These are phyloP conservation scores for Inga laurina DNA, from an alignment of 306 rosid species.

Conservation along the genomic window DNA sequence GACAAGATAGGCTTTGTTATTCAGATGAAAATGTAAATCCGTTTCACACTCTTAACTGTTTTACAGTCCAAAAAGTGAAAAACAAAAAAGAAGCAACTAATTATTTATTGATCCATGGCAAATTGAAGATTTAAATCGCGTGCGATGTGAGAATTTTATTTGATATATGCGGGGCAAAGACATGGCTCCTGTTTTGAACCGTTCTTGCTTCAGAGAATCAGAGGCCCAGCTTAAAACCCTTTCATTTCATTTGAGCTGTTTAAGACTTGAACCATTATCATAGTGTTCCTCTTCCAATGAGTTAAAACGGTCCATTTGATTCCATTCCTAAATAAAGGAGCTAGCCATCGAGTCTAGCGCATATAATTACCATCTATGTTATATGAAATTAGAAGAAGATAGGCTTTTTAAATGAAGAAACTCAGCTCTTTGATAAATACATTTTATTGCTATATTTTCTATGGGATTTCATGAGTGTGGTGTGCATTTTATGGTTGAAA, in stretches of 20 bases:
- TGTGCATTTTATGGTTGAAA: too few relatives aligned
- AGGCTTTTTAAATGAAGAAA: neutral
- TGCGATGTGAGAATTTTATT: too few relatives aligned
- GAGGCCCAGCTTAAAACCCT: neutral
- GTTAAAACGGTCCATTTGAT: neutral
- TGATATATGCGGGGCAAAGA: neutral
- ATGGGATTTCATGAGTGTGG: too few relatives aligned
- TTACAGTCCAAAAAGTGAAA: too few relatives aligned
- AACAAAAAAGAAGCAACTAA: too few relatives aligned
- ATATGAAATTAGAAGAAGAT: neutral
- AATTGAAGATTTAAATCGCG: too few relatives aligned
- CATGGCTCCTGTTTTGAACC: neutral
- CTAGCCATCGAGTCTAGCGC: neutral
- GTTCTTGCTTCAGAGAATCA: neutral
- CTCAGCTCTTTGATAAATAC: too few relatives aligned
- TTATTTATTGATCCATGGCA: too few relatives aligned
- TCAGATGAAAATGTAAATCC: too few relatives aligned
- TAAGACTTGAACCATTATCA: neutral
- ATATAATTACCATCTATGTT: neutral
- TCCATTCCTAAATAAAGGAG: neutral
- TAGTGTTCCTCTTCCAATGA: neutral
- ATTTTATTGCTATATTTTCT: too few relatives aligned
- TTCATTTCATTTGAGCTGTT: neutral
- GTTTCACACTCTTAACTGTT: too few relatives aligned
- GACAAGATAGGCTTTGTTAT: too few relatives aligned